Evolutionary conservation across 1,284 basidiomycete genomes (phyloP).

Genomic region (Ustilago hordei): DNA sequence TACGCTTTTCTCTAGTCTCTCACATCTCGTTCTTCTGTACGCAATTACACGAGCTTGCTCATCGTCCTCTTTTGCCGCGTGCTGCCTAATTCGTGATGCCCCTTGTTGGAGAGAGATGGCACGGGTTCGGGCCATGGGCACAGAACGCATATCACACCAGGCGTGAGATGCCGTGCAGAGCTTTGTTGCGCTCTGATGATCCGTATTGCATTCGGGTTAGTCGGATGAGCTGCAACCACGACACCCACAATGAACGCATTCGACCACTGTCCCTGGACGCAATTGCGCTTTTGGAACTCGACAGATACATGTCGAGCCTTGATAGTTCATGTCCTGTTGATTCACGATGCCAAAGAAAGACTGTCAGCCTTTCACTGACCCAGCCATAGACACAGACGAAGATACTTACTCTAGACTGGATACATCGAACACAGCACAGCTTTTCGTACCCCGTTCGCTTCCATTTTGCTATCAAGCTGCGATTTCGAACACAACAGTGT

Average conservation of each 20-base stretch:
- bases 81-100: too few species aligned
- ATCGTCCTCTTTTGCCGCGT: not conserved
- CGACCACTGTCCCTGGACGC: slow-evolving; percentile 90
- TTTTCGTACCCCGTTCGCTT: slow-evolving; percentile 99
- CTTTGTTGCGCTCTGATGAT: not conserved
- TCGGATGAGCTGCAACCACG: slow-evolving; percentile 63
- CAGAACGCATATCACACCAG: too few species aligned
- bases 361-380: not conserved
- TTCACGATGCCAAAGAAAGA: not conserved
- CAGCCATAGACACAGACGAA: not conserved
- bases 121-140: too few species aligned
- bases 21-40: slow-evolving; percentile 2
- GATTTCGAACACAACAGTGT: not conserved
- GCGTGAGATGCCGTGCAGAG: too few species aligned
- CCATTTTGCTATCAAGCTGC: slow-evolving; percentile 97
- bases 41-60: slow-evolving; percentile 19
- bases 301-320: slow-evolving; percentile 98
- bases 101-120: too few species aligned
- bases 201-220: slow-evolving; percentile 19
- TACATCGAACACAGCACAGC: slow-evolving; percentile 94
- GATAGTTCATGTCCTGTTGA: slow-evolving; percentile 92
- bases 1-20: slow-evolving; percentile 5
- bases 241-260: slow-evolving; percentile 88
- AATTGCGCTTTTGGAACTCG: slow-evolving; percentile 95
- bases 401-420: slow-evolving; percentile 83